A percentile compares a stretch with the other conserved stretches of the same genome.
Conservation (phyloP, 768 basidiomycete species). For the Amylocystis lapponica region DNA sequence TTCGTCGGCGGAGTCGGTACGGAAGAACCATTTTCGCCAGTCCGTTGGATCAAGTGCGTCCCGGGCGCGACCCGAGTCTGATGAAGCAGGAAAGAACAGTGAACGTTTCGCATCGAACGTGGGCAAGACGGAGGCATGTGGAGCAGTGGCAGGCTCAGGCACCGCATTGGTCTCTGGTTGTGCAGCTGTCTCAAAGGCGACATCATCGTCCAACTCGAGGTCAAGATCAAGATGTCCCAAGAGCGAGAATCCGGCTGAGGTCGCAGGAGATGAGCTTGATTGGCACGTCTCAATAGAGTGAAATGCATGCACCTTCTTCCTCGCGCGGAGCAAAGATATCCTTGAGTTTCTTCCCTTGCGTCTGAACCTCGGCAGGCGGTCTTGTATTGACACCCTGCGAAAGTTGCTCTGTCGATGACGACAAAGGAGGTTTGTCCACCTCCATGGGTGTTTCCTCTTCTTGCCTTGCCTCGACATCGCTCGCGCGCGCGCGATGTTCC, state of each 20-base stretch:
- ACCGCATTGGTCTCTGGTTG: conserved; percentile 8
- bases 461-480: conserved; percentile 15
- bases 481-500: conserved; percentile 20
- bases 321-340: conserved; percentile 70
- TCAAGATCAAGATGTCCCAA: conserved; percentile 71
- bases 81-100: conserved; percentile 55
- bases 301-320: conserved; percentile 48
- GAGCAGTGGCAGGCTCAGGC: conserved; percentile 7
- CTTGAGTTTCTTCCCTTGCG: conserved; percentile 41
- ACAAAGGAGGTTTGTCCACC: neutral
- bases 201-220: conserved; percentile 59
- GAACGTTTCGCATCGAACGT: conserved; percentile 48
- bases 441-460: conserved; percentile 8
- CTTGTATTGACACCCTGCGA: too few species aligned
- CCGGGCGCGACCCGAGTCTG: conserved; percentile 18
- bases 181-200: conserved; percentile 25
- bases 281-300: neutral
- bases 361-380: conserved; percentile 10
- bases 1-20: conserved; percentile 50
- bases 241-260: conserved; percentile 64
- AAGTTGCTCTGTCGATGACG: conserved; percentile 13
- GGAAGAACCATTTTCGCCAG: conserved; percentile 43
- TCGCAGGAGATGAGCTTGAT: neutral
- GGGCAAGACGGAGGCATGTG: conserved; percentile 7
- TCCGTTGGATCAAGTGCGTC: conserved; percentile 46